Base-by-base conservation (phyloP, 768 basidiomycete species). In the Serendipita sp. region DNA sequence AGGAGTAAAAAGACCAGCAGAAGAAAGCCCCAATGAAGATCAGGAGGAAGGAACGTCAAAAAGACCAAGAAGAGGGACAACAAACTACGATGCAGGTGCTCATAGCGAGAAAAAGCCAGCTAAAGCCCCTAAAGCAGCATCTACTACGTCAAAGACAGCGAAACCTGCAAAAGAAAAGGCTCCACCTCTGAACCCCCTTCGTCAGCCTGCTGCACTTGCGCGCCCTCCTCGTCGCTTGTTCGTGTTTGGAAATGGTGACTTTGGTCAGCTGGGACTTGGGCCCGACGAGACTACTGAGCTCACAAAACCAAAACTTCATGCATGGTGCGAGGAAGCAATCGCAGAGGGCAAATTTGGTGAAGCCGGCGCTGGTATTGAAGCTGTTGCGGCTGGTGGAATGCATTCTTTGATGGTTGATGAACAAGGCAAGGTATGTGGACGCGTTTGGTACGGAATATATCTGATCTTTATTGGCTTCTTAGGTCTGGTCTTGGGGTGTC, bases 261-360 rank as follows among this genome's bases (percentile, higher is more conserved):
- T 92, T 76, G 94, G 93, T 35, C 94, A 98, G 74, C 88, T 96
- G 70, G 96, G 94, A 37, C 82, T 95, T 78, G 95, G 95, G 44
- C 83, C 84, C 3, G 83, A 85, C 68, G 71, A 76, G 58, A 76
- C 92, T 37, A 83, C 78, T 65, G 91, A 95, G 73, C 79, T 87
- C 65, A 75, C 79, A 63, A 86, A 85, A 68, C 93, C 93, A 7
- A 86, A 81, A 70, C 65, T 85, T 65, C 92, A 90, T 72, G 67
- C 74, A 0, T 90, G 87, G 86, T 80, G 89, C 28, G 86, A 92
- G 69, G 77, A 84, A 70, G 82, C 86, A 73, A 89, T 92, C 13
- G 76, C 81, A 65, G 78, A 85, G 47, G 89, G 84, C 8, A 78
- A 77, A 13, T 85, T 92, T 67, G 79, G 79, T 46, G 78, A 71